Base-by-base conservation (phyloP, 345 rosid species). In the Brassica carinata region DNA sequence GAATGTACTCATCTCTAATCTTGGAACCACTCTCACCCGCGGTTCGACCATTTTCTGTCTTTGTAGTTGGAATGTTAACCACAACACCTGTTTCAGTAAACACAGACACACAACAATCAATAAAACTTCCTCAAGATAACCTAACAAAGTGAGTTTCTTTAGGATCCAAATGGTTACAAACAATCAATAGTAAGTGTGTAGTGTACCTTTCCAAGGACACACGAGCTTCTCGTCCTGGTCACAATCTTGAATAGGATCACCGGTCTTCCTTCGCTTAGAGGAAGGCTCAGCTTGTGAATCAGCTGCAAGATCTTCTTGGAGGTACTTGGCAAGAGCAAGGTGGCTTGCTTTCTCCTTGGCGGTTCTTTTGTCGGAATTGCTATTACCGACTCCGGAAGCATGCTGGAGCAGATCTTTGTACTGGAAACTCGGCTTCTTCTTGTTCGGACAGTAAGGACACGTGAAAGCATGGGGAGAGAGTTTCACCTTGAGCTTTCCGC, bases 381-480 rank as follows among this genome's bases (percentile, higher is more conserved):
- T 95, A 55, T 87, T 89, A 70, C 97, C 98, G 75, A 95, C 98
- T 63, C 96, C 99, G 61, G 96, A 88, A 59, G 98, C 99, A 89
- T 96, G 99, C 64, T 96, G 98, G 71, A 93, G 90, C 26, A 96
- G 89, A 59, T 94, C 97, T 36, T 79, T 87, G 81, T 90, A 91
- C 17, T 80, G 87, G 72, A 87, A 96, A 69, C 89, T 92, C 19
- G 73, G 79, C 81, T 89, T 94, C 89, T 88, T 94, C 89, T 87
- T 94, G 64, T 87, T 90, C 5, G 93, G 91, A 81, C 98, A 96
- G 45, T 83, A 96, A 17, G 98, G 99, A 68, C 99, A 96, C 9
- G 81, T 78, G 75, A 87, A 93, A 64, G 85, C 79, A 62, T 87
- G 89, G 61, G 90, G 89, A 8, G 97, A 87, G 71, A 81, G 77